Percentiles rank a stretch among this genome's conserved stretches.
These are phyloP conservation scores for Rosa lucieae DNA, from an alignment of 306 rosid genomes.

Conservation along the genomic window DNA sequence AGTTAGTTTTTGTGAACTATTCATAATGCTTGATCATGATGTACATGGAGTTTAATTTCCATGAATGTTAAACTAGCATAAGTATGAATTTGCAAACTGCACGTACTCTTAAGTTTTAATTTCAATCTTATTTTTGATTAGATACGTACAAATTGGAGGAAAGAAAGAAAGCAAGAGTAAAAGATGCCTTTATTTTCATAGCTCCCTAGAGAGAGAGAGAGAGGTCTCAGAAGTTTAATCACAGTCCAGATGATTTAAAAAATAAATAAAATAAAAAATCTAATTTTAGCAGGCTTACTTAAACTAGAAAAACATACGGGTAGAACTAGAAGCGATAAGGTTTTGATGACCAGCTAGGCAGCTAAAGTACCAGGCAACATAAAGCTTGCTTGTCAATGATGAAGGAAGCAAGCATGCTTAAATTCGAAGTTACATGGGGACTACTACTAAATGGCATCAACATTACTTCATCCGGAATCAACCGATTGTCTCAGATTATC, in stretches of 20 bases:
- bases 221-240: too few relatives aligned
- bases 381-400: neutral
- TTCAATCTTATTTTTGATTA: neutral
- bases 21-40: neutral
- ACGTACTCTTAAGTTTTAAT: neutral
- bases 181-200: too few relatives aligned
- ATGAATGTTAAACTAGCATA: neutral
- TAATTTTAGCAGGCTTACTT: too few relatives aligned
- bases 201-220: too few relatives aligned
- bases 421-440: neutral
- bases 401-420: constrained; percentile 1
- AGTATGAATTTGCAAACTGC: neutral
- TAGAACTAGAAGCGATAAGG: neutral
- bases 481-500: neutral
- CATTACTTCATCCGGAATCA: neutral
- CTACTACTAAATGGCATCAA: neutral
- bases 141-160: neutral
- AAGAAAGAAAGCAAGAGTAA: neutral
- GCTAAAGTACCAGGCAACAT: neutral
- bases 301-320: neutral
- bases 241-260: too few relatives aligned
- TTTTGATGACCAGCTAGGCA: neutral
- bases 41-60: neutral
- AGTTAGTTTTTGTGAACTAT: neutral
- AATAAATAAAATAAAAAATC: too few relatives aligned